phyloP scores from a whole-genome alignment of 306 rosid species.

The Vachellia pachyceras region DNA sequence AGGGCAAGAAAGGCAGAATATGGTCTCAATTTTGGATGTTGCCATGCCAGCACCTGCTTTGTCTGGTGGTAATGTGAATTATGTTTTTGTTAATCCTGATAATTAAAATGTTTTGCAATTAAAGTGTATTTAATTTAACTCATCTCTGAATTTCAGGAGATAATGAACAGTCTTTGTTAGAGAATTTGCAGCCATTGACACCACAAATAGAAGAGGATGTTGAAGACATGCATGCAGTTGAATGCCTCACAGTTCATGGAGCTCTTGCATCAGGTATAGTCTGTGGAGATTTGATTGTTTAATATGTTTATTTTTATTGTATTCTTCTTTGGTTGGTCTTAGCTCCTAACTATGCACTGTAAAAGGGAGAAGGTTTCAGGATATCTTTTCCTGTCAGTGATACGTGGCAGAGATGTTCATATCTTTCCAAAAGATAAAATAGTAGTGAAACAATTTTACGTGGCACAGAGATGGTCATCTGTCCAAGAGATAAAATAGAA shows the following conservation, averaged over 20 bases:
- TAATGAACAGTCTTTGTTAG: constrained; percentile 50
- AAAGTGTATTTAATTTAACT: constrained; percentile 43
- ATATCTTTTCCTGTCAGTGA: not conserved
- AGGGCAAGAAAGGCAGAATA: constrained; percentile 77
- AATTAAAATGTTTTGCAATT: not conserved
- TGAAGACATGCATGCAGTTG: constrained; percentile 67
- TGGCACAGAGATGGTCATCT: constrained; percentile 11
- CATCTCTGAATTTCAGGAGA: constrained; percentile 57
- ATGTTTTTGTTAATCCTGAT: constrained; percentile 8
- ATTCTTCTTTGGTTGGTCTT: not conserved
- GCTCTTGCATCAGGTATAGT: constrained; percentile 71
- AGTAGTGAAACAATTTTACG: not conserved
- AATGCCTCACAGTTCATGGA: constrained; percentile 74
- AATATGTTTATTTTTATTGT: constrained; percentile 15
- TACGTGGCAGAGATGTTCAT: constrained; percentile 13
- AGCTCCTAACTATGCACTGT: constrained; percentile 8
- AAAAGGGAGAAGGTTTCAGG: constrained; percentile 19
- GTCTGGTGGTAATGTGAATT: constrained; percentile 54
- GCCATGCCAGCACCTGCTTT: constrained; percentile 88
- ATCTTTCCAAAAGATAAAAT: constrained; percentile 25
- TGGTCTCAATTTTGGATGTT: constrained; percentile 78
- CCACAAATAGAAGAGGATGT: constrained; percentile 65
- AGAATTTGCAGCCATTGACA: constrained; percentile 69
- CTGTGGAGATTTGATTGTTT: constrained; percentile 11
- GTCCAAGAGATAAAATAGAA: constrained; percentile 19